Base-by-base conservation (phyloP, 495 filamentous ascomycete genomes). In the Daldinia vernicosa region DNA sequence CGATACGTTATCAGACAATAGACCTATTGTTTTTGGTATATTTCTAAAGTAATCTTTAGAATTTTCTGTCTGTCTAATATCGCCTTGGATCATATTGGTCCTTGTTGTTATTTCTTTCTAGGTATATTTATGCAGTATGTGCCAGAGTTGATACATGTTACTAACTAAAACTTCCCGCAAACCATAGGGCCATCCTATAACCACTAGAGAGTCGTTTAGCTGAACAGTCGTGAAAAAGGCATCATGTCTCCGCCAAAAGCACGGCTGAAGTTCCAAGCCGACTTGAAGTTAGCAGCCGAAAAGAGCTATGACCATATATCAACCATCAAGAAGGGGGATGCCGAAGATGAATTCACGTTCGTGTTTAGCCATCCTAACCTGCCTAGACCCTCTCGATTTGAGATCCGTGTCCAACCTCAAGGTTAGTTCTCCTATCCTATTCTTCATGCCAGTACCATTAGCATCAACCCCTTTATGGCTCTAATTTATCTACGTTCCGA, bases 311-410 rank as follows among this genome's bases (percentile, higher is more conserved):
- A 43, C 8, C 32, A 69, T n/a, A 62, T 72, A 51, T 17, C 70
- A 53, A 69, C 81, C 33, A 77, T 93, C 39, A 80, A 79, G 54
- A 72, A 80, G 22, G 89, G 90, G 11, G 86, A 88, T 6, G 87
- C 86, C 39, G 86, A 91, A 76, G 89, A 89, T 28, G 86, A 87
- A 33, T 83, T 93, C 66, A 83, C 79, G 3, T 91, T 92, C 69
- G 77, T 75, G 0, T 89, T 85, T 60, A 75, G 68, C 1, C 56
- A 74, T 15, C 76, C 80, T 27, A 57, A 32, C 33, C 12, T 63
- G 9, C 54, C 67, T 26, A 54, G 69, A 32, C 72, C 60, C 4
- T 60, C 71, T 3, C 57, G 68, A 9, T 76, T 90, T 39, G 77
- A 85, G 32, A 80, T 91, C 28, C 84, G 84, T 22, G 86, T 80